These are phyloP conservation scores for Ceratobasidium sp. DNA, from an alignment of 1,284 basidiomycete species.

Conservation along the genomic window DNA sequence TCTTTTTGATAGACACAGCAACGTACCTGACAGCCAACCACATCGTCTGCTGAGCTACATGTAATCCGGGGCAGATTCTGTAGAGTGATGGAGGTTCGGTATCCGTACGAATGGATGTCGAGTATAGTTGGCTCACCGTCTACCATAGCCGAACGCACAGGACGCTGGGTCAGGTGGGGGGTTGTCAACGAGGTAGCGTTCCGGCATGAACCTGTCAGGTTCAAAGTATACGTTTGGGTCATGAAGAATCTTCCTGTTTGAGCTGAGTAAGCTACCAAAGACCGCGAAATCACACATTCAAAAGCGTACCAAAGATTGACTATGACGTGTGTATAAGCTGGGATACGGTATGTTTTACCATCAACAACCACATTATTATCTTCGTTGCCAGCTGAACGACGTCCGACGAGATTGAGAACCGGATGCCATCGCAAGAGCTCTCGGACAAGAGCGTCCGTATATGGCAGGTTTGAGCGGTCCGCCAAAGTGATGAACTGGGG, in stretches of 20 bases:
- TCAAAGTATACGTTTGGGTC: constrained; percentile 90
- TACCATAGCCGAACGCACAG: constrained; percentile 39
- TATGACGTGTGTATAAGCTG: constrained; percentile 28
- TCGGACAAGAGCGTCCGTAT: constrained; percentile 29
- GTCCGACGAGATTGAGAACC: constrained; percentile 13
- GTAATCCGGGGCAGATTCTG: constrained; percentile 32
- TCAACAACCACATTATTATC: constrained; percentile 29
- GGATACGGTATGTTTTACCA: constrained; percentile 40
- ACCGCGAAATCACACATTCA: neutral
- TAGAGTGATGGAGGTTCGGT: neutral
- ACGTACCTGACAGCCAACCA: constrained; percentile 37
- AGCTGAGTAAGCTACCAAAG: neutral
- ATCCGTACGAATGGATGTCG: neutral
- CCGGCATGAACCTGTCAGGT: constrained; percentile 85
- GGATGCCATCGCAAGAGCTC: constrained; percentile 41
- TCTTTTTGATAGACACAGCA: neutral
- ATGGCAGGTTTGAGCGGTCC: constrained; percentile 26
- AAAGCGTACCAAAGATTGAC: constrained; percentile 26
- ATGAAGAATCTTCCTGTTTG: constrained; percentile 63
- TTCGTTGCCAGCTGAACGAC: constrained; percentile 1
- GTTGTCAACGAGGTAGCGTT: constrained; percentile 90
- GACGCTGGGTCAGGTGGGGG: constrained; percentile 56
- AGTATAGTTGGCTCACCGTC: constrained; percentile 1
- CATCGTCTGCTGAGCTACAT: constrained; percentile 40
- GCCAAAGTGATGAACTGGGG: constrained; percentile 24